Conservation (phyloP, 2,329 filamentous ascomycete genomes). For the Cordyceps tenuipes region DNA sequence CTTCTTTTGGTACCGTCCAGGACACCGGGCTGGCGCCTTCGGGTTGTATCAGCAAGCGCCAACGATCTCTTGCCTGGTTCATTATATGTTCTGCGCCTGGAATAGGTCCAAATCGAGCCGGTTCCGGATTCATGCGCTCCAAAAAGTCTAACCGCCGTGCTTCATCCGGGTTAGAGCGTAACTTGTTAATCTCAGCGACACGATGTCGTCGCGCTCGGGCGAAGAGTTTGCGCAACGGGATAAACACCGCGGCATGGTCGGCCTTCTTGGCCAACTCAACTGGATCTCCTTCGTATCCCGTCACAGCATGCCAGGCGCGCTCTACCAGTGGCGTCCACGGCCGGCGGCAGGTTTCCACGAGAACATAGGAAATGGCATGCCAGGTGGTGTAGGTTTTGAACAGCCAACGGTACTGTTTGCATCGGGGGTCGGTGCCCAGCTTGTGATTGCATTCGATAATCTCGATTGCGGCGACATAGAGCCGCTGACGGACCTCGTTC, state of each 20-base stretch:
- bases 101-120: slow-evolving; percentile 39
- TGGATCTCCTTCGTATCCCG: slow-evolving; percentile 30
- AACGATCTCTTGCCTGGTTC: slow-evolving; percentile 39
- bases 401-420: slow-evolving; percentile 40
- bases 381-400: slow-evolving; percentile 44
- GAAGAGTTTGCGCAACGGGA: slow-evolving; percentile 47
- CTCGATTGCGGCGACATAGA: slow-evolving; percentile 66
- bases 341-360: slow-evolving; percentile 38
- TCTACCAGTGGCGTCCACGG: slow-evolving; percentile 43
- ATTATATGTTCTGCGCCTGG: slow-evolving; percentile 38
- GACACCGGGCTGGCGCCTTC: slow-evolving; percentile 19
- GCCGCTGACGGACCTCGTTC: slow-evolving; percentile 55
- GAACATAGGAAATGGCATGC: slow-evolving; percentile 41
- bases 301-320: slow-evolving; percentile 41
- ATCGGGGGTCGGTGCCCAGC: slow-evolving; percentile 50
- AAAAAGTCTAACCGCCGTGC: slow-evolving; percentile 41
- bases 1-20: neutral
- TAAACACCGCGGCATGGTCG: slow-evolving; percentile 41
- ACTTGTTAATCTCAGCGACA: slow-evolving; percentile 39
- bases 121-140: slow-evolving; percentile 36
- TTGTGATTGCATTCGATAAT: slow-evolving; percentile 62
- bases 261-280: slow-evolving; percentile 36
- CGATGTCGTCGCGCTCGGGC: slow-evolving; percentile 44
- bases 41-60: slow-evolving; percentile 40
- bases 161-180: slow-evolving; percentile 40